These are phyloP conservation scores for Lentinula boryana DNA, from an alignment of 768 basidiomycete species.

Conservation along the genomic window DNA sequence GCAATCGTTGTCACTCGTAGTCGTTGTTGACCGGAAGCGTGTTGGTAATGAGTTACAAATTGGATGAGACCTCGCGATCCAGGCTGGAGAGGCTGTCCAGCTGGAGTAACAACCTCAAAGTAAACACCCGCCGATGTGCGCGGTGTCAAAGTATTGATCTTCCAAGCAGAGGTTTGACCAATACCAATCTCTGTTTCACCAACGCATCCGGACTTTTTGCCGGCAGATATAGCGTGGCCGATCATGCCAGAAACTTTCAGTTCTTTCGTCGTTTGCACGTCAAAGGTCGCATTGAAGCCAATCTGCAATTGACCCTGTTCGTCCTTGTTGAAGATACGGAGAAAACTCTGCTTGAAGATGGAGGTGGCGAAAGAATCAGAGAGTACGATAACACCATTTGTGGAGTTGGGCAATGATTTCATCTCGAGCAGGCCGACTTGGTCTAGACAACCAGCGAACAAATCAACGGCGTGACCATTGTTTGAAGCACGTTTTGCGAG, in stretches of 20 bases:
- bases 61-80: constrained; percentile 94
- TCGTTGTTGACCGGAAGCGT: constrained; percentile 91
- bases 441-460: constrained; percentile 96
- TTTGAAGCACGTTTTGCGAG: constrained; percentile 89
- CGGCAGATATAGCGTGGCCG: constrained; percentile 94
- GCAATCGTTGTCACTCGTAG: constrained; percentile 98
- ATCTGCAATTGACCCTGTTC: constrained; percentile 88
- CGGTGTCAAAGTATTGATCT: constrained; percentile 85
- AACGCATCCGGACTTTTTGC: constrained; percentile 93
- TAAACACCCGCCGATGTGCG: constrained; percentile 88
- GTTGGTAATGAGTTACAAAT: constrained; percentile 98
- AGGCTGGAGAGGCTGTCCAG: constrained; percentile 85
- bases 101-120: constrained; percentile 97
- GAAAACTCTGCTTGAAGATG: constrained; percentile 98
- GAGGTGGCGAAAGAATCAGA: constrained; percentile 97
- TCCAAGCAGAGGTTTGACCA: constrained; percentile 98
- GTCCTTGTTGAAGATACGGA: constrained; percentile 88
- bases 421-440: constrained; percentile 98
- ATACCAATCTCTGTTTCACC: constrained; percentile 99
- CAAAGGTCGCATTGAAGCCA: constrained; percentile 99
- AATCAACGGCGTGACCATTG: constrained; percentile 91
- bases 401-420: constrained; percentile 92
- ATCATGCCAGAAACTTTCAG: constrained; percentile 97
- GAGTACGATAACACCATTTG: constrained; percentile 93
- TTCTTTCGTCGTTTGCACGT: constrained; percentile 98